These are phyloP conservation scores for Alternaria panax DNA, from an alignment of 2,329 filamentous ascomycete species.

Conservation along the genomic window DNA sequence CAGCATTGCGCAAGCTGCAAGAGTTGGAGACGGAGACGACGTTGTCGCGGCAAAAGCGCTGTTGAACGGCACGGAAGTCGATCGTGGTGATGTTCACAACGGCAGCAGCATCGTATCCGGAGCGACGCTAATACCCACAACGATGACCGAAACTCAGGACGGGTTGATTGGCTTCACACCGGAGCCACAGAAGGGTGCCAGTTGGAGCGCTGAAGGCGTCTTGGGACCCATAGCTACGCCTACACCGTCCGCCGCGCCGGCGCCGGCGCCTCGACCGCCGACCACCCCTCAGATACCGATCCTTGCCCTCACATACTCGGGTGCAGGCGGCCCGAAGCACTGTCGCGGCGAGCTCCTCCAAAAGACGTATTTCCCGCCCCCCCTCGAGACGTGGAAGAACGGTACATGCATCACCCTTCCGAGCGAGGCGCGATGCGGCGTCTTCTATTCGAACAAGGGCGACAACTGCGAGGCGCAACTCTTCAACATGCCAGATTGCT, in stretches of 20 bases:
- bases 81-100: conserved; percentile 38
- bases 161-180: conserved; percentile 36
- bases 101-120: conserved; percentile 25
- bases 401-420: conserved; percentile 45
- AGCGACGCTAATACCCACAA: conserved; percentile 18
- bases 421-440: conserved; percentile 41
- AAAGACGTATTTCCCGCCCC: conserved; percentile 34
- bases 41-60: conserved; percentile 32
- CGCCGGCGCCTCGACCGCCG: conserved; percentile 17
- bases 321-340: conserved; percentile 46
- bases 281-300: conserved; percentile 36
- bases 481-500: conserved; percentile 40
- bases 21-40: conserved; percentile 24
- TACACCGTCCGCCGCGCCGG: conserved; percentile 14
- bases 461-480: conserved; percentile 47
- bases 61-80: conserved; percentile 40
- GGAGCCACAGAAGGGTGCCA: conserved; percentile 22
- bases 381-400: conserved; percentile 35
- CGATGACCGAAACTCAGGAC: conserved; percentile 29
- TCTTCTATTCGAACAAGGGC: conserved; percentile 45
- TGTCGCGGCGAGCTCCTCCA: conserved; percentile 44
- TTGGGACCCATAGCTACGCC: conserved; percentile 30
- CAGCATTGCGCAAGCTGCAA: conserved; percentile 37
- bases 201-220: conserved; percentile 32
- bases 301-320: conserved; percentile 42